Evolutionary conservation across 805 yeast genomes (phyloP).

Genomic region (Osmozyma mogii): DNA sequence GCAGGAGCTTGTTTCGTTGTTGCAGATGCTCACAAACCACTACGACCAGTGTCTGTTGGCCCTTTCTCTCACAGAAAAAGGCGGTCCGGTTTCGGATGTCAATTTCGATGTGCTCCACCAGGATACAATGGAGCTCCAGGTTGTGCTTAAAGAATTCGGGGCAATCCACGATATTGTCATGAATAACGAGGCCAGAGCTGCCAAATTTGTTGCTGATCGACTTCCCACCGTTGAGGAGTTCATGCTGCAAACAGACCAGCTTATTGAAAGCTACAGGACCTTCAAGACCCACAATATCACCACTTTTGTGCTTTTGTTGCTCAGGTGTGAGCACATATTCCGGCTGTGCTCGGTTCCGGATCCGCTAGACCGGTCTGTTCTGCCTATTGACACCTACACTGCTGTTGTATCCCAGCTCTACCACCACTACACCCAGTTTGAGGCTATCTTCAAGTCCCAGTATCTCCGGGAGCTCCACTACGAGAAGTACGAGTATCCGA

Average conservation of each 20-base stretch:
- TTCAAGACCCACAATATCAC: slow-evolving; percentile 21
- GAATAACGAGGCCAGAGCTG: slow-evolving; percentile 26
- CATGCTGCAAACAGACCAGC: slow-evolving; percentile 10
- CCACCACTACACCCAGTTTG: slow-evolving; percentile 30
- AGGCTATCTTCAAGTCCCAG: slow-evolving; percentile 24
- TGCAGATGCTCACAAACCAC: slow-evolving; percentile 71
- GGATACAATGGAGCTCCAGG: slow-evolving; percentile 51
- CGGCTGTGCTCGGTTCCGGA: background rate
- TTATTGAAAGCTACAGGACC: slow-evolving; percentile 11
- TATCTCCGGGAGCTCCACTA: slow-evolving; percentile 32
- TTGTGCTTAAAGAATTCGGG: slow-evolving; percentile 33
- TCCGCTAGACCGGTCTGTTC: slow-evolving; percentile 5
- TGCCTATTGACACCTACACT: slow-evolving; percentile 13
- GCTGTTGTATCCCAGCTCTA: slow-evolving; percentile 22
- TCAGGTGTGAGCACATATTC: slow-evolving; percentile 8
- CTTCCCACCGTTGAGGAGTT: slow-evolving; percentile 10
- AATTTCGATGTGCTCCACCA: slow-evolving; percentile 39
- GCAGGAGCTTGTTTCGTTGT: slow-evolving; percentile 57
- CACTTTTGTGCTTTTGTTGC: slow-evolving; percentile 15
- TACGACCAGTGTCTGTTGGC: slow-evolving; percentile 69
- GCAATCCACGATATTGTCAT: slow-evolving; percentile 27
- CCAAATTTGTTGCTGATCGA: slow-evolving; percentile 13
- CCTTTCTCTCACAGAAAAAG: slow-evolving; percentile 26
- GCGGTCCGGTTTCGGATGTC: slow-evolving; percentile 14
- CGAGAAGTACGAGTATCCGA: slow-evolving; percentile 32